A percentile compares a stretch with the other conserved stretches of the same genome.
Evolutionary conservation across 176 grass and related monocot species (phyloP).

Genomic region (Triticum timopheevii): DNA sequence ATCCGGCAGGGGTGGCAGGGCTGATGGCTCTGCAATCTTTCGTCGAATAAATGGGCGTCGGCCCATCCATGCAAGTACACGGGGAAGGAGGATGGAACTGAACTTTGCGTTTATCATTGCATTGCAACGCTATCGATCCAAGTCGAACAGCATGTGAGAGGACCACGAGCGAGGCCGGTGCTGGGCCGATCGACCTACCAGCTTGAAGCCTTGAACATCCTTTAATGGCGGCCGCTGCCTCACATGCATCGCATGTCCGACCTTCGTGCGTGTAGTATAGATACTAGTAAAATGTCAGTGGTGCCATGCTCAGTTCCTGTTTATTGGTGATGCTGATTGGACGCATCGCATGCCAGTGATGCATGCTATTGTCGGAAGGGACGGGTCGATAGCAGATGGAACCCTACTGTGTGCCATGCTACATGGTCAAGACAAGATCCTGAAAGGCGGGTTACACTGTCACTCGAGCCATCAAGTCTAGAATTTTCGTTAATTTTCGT

Average conservation of each 20-base stretch:
- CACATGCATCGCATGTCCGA: constrained; percentile 30
- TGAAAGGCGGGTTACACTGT: background rate
- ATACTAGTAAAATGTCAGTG: background rate
- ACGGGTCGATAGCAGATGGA: background rate
- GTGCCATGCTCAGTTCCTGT: background rate
- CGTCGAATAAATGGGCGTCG: constrained; percentile 50
- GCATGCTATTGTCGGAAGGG: constrained; percentile 1
- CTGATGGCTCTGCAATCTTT: constrained; percentile 40
- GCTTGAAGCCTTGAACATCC: constrained; percentile 1
- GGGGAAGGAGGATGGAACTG: constrained; percentile 27
- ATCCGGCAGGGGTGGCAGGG: background rate
- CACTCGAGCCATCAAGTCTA: background rate
- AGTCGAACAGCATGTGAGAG: constrained; percentile 32
- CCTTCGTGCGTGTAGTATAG: too few species aligned
- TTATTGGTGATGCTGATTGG: constrained; percentile 10
- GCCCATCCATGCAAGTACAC: background rate
- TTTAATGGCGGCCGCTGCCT: constrained; percentile 33
- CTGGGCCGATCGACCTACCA: constrained; percentile 27
- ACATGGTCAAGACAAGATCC: constrained; percentile 5
- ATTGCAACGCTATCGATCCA: background rate
- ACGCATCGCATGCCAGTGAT: background rate
- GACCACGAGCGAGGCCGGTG: constrained; percentile 23
- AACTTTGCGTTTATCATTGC: background rate
- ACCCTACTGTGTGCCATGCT: too few species aligned
- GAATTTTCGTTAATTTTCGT: background rate